Base-by-base conservation (phyloP, 164 flowering plant species). In the Macadamia integrifolia region DNA sequence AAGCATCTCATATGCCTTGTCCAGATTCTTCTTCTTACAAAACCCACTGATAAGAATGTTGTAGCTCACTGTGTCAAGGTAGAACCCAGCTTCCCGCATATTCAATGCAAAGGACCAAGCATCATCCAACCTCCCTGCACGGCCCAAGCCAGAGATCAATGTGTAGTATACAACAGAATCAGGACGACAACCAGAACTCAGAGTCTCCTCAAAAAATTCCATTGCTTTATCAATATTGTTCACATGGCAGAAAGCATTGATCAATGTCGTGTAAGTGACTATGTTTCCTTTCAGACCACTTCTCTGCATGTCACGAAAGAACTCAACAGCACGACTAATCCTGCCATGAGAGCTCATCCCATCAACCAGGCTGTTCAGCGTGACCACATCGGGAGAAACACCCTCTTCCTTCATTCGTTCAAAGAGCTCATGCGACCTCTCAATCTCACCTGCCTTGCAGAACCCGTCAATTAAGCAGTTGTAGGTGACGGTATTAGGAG, bases 331-430 rank as follows among this genome's bases (percentile, higher is more conserved):
- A 58, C 71, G 79, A 75, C 79, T 76, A 53, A 85, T 76, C 72
- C 85, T 83, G 35, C 87, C 92, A 74, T 85, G 79, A 74, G 68
- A 83, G 82, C 94, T 88, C 90, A 91, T 81, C 18, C 96, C 93
- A 79, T 74, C 83, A 6, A 93, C 77, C 68, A 91, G 65, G 14
- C 79, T 76, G 70, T 85, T 91, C 17, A 89, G 69, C 1, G 97
- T 91, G 30, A 86, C 58, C 23, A 77, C 81, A 74, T 85, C 80
- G 23, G 85, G 84, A 8, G 42, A 48, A 15, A 86, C 69, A 1
- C 83, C 82, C 6, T 80, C 80, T 49, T 71, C 63, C 35, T 65
- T 74, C 97, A 91, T 91, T 72, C 68, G 69, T 64, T 75, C 66
- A 71, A 90, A 82, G 17, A 93, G 68, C 71, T 83, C 82, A 0